Evolutionary conservation across 371 early-diverging fungal species (phyloP).

Genomic region (Mucor ambiguus): DNA sequence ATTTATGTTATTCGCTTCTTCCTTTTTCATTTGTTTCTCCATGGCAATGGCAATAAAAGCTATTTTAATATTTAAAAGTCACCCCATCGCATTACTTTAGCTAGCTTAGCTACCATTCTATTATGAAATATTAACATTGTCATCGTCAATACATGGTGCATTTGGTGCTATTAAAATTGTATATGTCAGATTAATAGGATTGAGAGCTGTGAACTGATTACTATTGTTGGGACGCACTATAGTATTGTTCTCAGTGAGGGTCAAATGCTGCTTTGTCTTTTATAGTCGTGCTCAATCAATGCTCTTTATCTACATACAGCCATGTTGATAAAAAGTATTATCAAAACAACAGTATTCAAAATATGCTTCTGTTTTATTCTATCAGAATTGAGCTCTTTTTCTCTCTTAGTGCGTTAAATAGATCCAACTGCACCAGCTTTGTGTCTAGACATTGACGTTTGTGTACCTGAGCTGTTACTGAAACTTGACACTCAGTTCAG

Average conservation of each 20-base stretch:
- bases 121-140: not conserved
- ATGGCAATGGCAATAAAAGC: not conserved
- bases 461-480: not conserved
- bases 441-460: not conserved
- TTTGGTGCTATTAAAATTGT: not conserved
- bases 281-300: not conserved
- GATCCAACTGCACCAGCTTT: not conserved
- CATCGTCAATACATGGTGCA: not conserved
- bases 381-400: not conserved
- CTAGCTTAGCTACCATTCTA: not conserved
- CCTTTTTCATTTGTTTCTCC: not conserved
- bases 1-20: not conserved
- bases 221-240: not conserved
- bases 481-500: not conserved
- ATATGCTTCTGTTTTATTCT: not conserved
- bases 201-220: not conserved
- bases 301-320: not conserved
- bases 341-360: not conserved
- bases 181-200: not conserved
- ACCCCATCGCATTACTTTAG: not conserved
- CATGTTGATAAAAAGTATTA: too few species aligned
- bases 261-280: not conserved
- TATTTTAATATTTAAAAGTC: constrained; percentile 3
- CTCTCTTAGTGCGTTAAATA: not conserved
- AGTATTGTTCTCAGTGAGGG: not conserved